Evolutionary conservation across 257 asterid species (phyloP).

Genomic region (Ballota nigra): DNA sequence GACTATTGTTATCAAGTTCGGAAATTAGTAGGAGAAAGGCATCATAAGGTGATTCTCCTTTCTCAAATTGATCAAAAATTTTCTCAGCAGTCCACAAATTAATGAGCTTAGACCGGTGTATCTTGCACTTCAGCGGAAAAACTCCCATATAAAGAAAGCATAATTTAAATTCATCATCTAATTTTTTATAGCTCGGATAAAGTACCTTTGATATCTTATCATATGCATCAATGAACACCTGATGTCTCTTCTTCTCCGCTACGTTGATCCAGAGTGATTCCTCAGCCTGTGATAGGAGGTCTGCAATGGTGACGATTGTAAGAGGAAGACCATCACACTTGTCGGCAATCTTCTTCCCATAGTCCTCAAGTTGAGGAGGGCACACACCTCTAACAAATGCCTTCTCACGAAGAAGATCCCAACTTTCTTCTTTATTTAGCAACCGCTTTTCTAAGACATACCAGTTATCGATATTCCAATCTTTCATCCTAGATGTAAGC

Average conservation of each 20-base stretch:
- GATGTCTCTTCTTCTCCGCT: background rate
- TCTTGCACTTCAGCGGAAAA: background rate
- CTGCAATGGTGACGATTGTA: background rate
- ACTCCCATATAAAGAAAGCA: background rate
- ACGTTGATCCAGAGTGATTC: background rate
- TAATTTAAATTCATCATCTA: background rate
- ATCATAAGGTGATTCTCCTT: background rate
- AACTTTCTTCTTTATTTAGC: background rate
- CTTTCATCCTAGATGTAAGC: slow-evolving; percentile 25
- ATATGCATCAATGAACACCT: background rate
- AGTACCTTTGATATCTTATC: background rate
- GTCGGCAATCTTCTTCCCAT: background rate
- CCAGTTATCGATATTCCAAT: background rate
- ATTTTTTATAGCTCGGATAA: background rate
- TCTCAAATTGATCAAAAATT: background rate
- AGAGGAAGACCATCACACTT: slow-evolving; percentile 10
- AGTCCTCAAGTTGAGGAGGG: background rate
- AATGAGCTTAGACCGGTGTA: background rate
- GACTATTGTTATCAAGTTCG: background rate
- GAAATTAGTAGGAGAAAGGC: background rate
- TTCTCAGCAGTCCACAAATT: background rate
- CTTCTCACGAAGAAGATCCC: background rate
- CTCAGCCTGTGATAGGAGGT: background rate
- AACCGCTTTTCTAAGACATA: background rate
- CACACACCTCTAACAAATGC: background rate